Percentiles rank a stretch among this genome's conserved stretches.
Evolutionary conservation across 1,284 basidiomycete species (phyloP).

Genomic region (Fomitiporia mediterranea): DNA sequence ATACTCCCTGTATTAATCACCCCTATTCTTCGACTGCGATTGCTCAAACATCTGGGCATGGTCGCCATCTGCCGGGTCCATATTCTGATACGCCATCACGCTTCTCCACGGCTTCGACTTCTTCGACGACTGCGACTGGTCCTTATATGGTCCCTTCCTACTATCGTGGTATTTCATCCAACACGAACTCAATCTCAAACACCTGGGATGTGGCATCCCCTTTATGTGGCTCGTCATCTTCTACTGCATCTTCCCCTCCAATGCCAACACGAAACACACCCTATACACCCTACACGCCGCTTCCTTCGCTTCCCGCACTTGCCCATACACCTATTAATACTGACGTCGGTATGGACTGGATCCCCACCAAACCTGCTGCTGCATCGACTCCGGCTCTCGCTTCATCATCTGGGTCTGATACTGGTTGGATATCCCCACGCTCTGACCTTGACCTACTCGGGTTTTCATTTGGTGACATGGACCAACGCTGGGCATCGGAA

Average conservation of each 20-base stretch:
- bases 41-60: background rate
- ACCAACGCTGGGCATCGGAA: background rate
- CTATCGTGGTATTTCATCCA: background rate
- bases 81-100: background rate
- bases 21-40: background rate
- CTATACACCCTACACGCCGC: constrained; percentile 2
- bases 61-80: background rate
- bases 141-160: background rate
- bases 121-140: background rate
- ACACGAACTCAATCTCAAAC: background rate
- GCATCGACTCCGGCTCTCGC: background rate
- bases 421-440: constrained; percentile 1
- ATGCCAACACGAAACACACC: background rate
- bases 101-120: background rate
- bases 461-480: background rate
- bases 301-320: background rate
- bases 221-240: background rate
- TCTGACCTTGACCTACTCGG: background rate
- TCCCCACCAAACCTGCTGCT: too few species aligned
- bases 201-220: background rate
- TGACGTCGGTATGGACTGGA: background rate
- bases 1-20: background rate
- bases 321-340: background rate
- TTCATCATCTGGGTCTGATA: background rate
- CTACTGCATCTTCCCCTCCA: background rate